phyloP scores from a whole-genome alignment of 2,329 filamentous ascomycete species.

The Xylaria sp. region DNA sequence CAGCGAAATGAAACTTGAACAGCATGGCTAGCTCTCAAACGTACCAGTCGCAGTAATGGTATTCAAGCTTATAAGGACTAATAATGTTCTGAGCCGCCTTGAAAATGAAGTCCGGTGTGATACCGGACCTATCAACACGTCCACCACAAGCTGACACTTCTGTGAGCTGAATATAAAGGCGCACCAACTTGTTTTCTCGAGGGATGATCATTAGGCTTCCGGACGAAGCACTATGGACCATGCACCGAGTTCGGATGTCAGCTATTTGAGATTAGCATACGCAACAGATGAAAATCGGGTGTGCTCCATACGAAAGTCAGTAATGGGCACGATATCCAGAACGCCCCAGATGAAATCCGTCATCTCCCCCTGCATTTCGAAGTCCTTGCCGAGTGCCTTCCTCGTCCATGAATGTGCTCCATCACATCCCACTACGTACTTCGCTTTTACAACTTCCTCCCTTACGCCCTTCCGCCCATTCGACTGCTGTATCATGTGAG shows the following conservation, averaged over 20 bases:
- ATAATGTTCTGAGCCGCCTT: conserved; percentile 72
- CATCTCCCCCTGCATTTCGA: conserved; percentile 66
- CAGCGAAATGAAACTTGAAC: not conserved
- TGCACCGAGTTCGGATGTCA: conserved; percentile 68
- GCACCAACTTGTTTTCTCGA: conserved; percentile 70
- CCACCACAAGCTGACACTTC: conserved; percentile 58
- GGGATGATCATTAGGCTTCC: conserved; percentile 74
- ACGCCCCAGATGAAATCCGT: conserved; percentile 65
- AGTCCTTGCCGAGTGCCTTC: conserved; percentile 61
- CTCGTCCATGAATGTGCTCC: conserved; percentile 75
- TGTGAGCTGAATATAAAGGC: conserved; percentile 73
- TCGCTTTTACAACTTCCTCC: conserved; percentile 62
- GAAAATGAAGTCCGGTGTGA: conserved; percentile 73
- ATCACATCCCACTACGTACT: conserved; percentile 76
- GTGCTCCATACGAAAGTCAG: conserved; percentile 61
- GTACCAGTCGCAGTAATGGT: conserved; percentile 73
- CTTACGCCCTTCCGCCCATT: conserved; percentile 49
- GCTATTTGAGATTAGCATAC: conserved; percentile 44
- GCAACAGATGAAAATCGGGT: not conserved
- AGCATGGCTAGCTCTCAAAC: not conserved
- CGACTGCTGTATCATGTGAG: conserved; percentile 54
- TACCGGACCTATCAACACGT: conserved; percentile 68
- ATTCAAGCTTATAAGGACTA: conserved; percentile 72
- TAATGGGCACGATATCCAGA: conserved; percentile 56
- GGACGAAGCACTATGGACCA: conserved; percentile 65